Conservation (phyloP, 495 filamentous ascomycete species). For the Collariella sp. region DNA sequence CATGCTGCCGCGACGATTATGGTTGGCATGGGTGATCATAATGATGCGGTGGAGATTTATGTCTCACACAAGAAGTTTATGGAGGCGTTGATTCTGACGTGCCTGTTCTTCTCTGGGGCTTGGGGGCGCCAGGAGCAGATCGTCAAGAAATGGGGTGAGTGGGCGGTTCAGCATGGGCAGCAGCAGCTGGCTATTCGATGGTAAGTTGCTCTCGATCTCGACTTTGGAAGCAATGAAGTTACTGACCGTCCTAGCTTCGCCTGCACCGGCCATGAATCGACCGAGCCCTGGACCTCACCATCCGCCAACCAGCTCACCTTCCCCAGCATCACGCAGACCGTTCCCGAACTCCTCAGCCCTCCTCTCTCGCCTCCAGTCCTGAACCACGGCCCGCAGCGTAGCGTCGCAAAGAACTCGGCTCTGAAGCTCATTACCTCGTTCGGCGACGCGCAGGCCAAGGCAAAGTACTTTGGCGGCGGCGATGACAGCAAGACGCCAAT, state of each 20-base stretch:
- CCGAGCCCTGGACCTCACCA: slow-evolving; percentile 77
- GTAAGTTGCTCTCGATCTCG: slow-evolving; percentile 23
- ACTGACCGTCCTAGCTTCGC: slow-evolving; percentile 48
- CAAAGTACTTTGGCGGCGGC: slow-evolving; percentile 56
- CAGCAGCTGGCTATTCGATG: slow-evolving; percentile 88
- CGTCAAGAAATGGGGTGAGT: slow-evolving; percentile 90
- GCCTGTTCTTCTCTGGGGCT: slow-evolving; percentile 62
- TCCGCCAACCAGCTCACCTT: slow-evolving; percentile 61
- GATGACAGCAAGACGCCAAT: slow-evolving; percentile 70
- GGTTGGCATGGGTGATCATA: slow-evolving; percentile 82
- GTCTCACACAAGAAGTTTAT: slow-evolving; percentile 84
- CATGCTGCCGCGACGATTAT: slow-evolving; percentile 88
- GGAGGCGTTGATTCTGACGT: slow-evolving; percentile 79
- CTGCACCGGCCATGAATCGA: slow-evolving; percentile 65
- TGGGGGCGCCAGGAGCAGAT: slow-evolving; percentile 87
- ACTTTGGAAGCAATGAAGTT: background rate
- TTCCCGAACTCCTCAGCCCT: slow-evolving; percentile 48
- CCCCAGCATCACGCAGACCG: slow-evolving; percentile 37
- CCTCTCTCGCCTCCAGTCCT: slow-evolving; percentile 48
- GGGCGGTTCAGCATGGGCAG: slow-evolving; percentile 76
- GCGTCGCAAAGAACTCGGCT: slow-evolving; percentile 66
- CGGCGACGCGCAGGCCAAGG: slow-evolving; percentile 49
- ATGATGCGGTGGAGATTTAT: slow-evolving; percentile 95
- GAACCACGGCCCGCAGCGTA: slow-evolving; percentile 45
- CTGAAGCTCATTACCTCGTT: slow-evolving; percentile 93